phyloP scores from a whole-genome alignment of 306 rosid species.

The Cucumis melo region DNA sequence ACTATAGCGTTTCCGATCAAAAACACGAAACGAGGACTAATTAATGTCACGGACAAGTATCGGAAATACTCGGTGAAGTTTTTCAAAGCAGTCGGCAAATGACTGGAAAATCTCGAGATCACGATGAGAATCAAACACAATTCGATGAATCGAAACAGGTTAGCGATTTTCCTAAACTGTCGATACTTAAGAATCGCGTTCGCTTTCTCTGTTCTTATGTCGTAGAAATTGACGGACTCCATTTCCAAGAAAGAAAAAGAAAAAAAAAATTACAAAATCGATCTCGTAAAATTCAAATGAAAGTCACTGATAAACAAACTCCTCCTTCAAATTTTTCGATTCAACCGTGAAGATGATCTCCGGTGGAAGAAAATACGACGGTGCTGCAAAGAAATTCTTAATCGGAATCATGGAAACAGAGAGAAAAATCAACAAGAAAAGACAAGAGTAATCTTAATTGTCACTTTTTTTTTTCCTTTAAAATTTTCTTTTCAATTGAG shows the following conservation, averaged over 20 bases:
- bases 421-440: neutral
- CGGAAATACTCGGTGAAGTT: conserved; percentile 43
- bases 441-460: neutral
- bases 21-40: conserved; percentile 55
- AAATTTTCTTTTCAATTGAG: neutral
- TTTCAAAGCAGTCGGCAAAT: conserved; percentile 41
- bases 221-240: conserved; percentile 45
- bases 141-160: conserved; percentile 41
- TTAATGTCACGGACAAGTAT: conserved; percentile 26
- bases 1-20: conserved; percentile 58
- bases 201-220: conserved; percentile 55
- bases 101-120: conserved; percentile 40
- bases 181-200: conserved; percentile 37
- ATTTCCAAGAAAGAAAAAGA: conserved; percentile 8
- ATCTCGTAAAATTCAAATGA: neutral
- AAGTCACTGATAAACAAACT: conserved; percentile 29
- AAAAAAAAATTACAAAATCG: neutral
- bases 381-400: conserved; percentile 5
- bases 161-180: conserved; percentile 34
- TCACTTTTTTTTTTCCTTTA: neutral
- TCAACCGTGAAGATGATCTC: conserved; percentile 16
- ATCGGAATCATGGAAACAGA: conserved; percentile 35
- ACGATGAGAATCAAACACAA: conserved; percentile 38
- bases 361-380: conserved; percentile 12
- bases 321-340: neutral